Evolutionary conservation across 2,329 filamentous ascomycete species (phyloP), one percentile per base, ranked within the genome.

Genomic region (Moelleriella libera): DNA sequence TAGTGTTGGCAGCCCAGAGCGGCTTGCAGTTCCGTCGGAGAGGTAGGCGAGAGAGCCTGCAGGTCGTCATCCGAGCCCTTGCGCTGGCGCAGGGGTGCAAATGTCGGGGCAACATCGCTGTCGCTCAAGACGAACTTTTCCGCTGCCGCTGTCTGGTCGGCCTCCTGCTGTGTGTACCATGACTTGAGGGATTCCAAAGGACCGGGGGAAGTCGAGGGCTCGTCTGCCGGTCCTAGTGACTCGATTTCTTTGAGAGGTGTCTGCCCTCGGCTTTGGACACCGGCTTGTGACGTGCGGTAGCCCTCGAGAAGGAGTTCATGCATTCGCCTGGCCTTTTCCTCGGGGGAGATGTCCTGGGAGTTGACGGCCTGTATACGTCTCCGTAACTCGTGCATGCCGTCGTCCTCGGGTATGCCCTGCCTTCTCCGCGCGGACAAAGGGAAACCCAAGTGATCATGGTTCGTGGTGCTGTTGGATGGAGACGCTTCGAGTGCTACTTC

Each of bases 1-100:
- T 98, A 98, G 65, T 98, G 92, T 57, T 83, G 74, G 62, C 92
- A 98, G 1, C 92, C 92, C 5, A 96, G 67, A 31, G 72, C 68
- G 3, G 66, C 69, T 28, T 69, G 66, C 14, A 50, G 47, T 32
- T 64, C 62, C n/a, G 52, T 40, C 42, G 51, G 47, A 7, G 51
- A 48, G 30, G 57, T 53, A 9, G 48, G 47, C 5, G 49, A 48
- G 40, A 54, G 51, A n/a, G 50, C 51, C 6, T 56, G 54, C 3
- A 55, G 54, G 44, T 74, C 71, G 10, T 72, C 72, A 6, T 66
- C 62, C 32, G 75, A 71, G 40, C 73, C 64, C 41, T 59, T 63
- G n/a, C 54, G 58, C 62, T 46, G 73, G 59, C 53, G 76, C 60
- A 67, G 60, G 9, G 80, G 78, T 12, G 74, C 80, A 61, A 78